Evolutionary conservation across 257 asterid species (phyloP), one percentile per base, ranked within the genome.

Genomic region (Plantago major): DNA sequence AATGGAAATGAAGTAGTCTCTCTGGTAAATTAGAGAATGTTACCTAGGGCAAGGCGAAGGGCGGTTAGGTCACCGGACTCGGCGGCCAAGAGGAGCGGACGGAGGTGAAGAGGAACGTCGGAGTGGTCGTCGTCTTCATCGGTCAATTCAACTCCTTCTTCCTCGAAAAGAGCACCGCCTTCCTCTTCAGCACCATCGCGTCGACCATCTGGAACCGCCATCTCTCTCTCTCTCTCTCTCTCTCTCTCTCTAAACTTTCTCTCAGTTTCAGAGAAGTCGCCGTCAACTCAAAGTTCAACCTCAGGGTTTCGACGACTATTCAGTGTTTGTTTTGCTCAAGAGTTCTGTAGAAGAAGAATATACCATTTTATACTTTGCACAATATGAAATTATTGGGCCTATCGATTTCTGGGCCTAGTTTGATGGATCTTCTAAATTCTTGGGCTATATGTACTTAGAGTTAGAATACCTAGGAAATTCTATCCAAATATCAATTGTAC

Each of bases 181-280:
- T 77, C 93, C 58, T 76, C 97, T 28, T 82, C 98, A 14, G 71
- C 94, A 1, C 84, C 90, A 53, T 75, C 81, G 55, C 78, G 83
- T 38, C 91, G 83, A 62, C 91, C 87, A 26, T 84, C 85, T 42
- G 82, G 78, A 51, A 89, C 95, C 64, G 97, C 93, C 99, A 92
- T 89, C 58, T 53, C 42, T 45, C 53, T 13, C 58, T 9, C 58
- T 53, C 42, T 45, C 53, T 13, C 58, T 9, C 58, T 53, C 42
- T 45, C 53, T 13, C 58, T 9, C 58, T n/a, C n/a, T n/a, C n/a
- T n/a, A n/a, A n/a, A n/a, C n/a, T 53, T 46, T 45, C 53, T 13
- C 58, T 9, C 58, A 33, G 40, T 22, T 22, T 22, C 26, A 22
- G 26, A 22, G 1, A 22, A 22, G 26, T 22, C 6, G 40, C 0